Percentiles rank a stretch among this genome's conserved stretches.
Evolutionary conservation across 495 filamentous ascomycete genomes (phyloP).

Genomic region (Aspergillus homomorphus): DNA sequence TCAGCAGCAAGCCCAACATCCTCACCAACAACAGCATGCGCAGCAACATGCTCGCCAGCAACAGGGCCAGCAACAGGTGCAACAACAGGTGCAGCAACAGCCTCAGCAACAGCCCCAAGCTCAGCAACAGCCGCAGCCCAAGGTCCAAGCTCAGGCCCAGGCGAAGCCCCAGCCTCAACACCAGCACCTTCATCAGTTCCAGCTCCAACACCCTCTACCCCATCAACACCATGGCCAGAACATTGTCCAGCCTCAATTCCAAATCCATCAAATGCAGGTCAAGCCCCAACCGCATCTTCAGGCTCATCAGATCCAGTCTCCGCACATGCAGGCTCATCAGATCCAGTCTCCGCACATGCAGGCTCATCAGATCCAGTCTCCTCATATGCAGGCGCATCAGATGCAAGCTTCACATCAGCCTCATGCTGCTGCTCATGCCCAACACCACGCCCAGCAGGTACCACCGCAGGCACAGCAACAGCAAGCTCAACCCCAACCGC

Average conservation of each 20-base stretch:
- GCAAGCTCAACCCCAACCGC: constrained; percentile 14
- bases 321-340: constrained; percentile 2
- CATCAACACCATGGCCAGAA: neutral
- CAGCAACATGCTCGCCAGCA: constrained; percentile 2
- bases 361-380: neutral
- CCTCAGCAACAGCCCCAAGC: constrained; percentile 3
- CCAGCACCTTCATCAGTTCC: constrained; percentile 4
- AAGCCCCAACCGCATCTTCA: constrained; percentile 7
- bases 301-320: constrained; percentile 1
- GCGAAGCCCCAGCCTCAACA: constrained; percentile 6
- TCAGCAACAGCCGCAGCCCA: constrained; percentile 1
- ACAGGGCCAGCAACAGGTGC: constrained; percentile 3
- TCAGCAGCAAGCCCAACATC: neutral
- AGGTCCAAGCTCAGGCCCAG: constrained; percentile 4
- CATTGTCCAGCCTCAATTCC: constrained; percentile 3
- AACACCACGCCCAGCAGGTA: constrained; percentile 13
- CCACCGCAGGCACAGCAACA: constrained; percentile 18
- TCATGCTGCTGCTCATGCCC: constrained; percentile 9
- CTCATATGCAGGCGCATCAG: neutral
- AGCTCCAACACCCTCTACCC: neutral
- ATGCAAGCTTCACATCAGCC: constrained; percentile 6
- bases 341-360: neutral
- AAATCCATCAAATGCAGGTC: constrained; percentile 6
- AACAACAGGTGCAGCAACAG: neutral
- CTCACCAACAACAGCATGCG: constrained; percentile 2